phyloP scores from a whole-genome alignment of 306 rosid genomes.

The Acacia acuminata region DNA sequence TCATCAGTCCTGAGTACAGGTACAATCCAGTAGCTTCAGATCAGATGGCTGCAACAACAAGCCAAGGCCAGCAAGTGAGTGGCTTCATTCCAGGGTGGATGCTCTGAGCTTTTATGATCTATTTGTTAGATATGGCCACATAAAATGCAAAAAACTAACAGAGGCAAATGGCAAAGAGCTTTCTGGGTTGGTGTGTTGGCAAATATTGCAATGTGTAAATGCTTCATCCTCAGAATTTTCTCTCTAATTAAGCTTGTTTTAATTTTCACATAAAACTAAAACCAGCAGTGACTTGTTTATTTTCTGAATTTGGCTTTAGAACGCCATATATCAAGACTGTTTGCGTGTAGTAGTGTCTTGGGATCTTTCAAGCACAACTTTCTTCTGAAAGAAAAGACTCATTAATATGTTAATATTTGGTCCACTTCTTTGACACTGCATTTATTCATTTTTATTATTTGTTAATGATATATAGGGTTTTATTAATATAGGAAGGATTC shows the following conservation, averaged over 20 bases:
- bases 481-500: background rate
- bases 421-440: background rate
- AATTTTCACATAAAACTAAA: background rate
- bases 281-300: background rate
- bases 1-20: background rate
- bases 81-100: constrained; percentile 23
- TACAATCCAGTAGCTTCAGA: background rate
- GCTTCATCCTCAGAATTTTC: background rate
- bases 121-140: background rate
- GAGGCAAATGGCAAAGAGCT: background rate
- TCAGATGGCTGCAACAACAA: background rate
- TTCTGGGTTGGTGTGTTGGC: background rate
- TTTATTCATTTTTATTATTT: background rate
- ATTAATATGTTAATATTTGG: background rate
- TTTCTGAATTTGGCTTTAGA: background rate
- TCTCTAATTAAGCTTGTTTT: background rate
- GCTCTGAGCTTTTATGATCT: background rate
- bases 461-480: background rate
- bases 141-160: background rate
- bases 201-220: background rate
- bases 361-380: background rate
- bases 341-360: background rate
- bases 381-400: background rate
- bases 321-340: background rate
- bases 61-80: constrained; percentile 10